Evolutionary conservation across 768 basidiomycete species (phyloP).

Genomic region (Macrocybe gigantea): DNA sequence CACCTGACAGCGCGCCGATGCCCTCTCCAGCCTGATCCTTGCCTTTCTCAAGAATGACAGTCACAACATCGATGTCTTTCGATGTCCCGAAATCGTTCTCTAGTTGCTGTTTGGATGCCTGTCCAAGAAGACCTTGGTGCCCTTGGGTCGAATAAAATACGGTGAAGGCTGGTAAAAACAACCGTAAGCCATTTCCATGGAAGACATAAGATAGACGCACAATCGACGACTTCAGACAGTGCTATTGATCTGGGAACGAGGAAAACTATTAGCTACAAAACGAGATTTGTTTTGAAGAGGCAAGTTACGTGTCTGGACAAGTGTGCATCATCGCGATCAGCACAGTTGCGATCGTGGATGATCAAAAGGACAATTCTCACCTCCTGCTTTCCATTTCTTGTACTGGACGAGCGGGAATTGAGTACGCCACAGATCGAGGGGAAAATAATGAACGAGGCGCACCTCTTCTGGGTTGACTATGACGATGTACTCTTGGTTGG

Average conservation of each 20-base stretch:
- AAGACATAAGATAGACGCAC: slow-evolving; percentile 33
- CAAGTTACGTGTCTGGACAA: slow-evolving; percentile 60
- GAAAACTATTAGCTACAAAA: slow-evolving; percentile 4
- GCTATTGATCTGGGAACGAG: slow-evolving; percentile 51
- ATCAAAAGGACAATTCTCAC: slow-evolving; percentile 32
- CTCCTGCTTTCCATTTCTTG: slow-evolving; percentile 77
- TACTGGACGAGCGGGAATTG: slow-evolving; percentile 34
- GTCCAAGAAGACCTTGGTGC: slow-evolving; percentile 67
- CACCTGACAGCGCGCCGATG: slow-evolving; percentile 19
- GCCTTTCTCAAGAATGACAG: slow-evolving; percentile 58
- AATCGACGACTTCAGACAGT: slow-evolving; percentile 74
- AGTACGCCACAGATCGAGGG: slow-evolving; percentile 8
- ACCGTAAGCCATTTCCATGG: not conserved
- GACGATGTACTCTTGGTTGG: slow-evolving; percentile 67
- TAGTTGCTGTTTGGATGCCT: slow-evolving; percentile 79
- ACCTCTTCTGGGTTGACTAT: slow-evolving; percentile 67
- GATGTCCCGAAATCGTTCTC: slow-evolving; percentile 63
- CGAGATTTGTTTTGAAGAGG: not conserved
- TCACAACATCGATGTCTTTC: slow-evolving; percentile 61
- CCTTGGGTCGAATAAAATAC: slow-evolving; percentile 72
- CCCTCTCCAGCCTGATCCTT: slow-evolving; percentile 48
- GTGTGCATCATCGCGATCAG: not conserved
- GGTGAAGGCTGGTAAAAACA: slow-evolving; percentile 47
- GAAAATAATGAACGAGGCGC: slow-evolving; percentile 11
- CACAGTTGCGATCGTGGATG: not conserved